Evolutionary conservation across 2,329 filamentous ascomycete genomes (phyloP), one percentile per base, ranked within the genome.

Genomic region (Capronia americana): DNA sequence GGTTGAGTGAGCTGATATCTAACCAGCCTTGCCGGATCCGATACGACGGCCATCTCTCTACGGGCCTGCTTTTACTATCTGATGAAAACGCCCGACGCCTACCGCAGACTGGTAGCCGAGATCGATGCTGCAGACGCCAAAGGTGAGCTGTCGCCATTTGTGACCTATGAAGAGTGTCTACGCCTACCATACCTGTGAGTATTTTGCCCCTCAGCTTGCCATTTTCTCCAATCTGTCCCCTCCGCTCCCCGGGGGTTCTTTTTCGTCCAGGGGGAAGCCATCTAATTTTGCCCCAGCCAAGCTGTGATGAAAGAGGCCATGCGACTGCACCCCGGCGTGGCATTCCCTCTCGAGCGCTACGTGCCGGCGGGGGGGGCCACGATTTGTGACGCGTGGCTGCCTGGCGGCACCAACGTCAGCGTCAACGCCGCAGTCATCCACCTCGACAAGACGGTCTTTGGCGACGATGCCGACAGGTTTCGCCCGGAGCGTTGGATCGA

Each of bases 101-200:
- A 61, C 24, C 71, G 86, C 84, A 59, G 84, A 74, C 6, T 76
- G 17, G 3, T 74, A 69, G 4, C 88, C 77, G 32, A 85, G 69
- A n/a, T 77, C 60, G 32, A 80, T 76, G 68, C 85, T 84, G 68
- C 80, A 2, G 57, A 63, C 4, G 7, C 59, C 34, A 32, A 20
- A 2, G 65, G 61, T 6, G 26, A 48, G 17, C 57, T 65, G 61
- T 51, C 57, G 61, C 0, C 61, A 3, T 50, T 61, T 23, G n/a
- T 68, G 38, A 63, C 54, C 7, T 70, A 62, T 55, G 53, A 63
- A 23, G 58, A 69, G n/a, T 41, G 44, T 11, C 41, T 44, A 14
- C 55, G 59, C 17, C 28, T 70, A 32, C 44, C 54, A 11, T 85
- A 85, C 71, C 79, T 87, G 14, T 78, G 82, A 61, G 63, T 26